Conservation (phyloP, 441 rosid genomes). For the Omphalea diandra region DNA sequence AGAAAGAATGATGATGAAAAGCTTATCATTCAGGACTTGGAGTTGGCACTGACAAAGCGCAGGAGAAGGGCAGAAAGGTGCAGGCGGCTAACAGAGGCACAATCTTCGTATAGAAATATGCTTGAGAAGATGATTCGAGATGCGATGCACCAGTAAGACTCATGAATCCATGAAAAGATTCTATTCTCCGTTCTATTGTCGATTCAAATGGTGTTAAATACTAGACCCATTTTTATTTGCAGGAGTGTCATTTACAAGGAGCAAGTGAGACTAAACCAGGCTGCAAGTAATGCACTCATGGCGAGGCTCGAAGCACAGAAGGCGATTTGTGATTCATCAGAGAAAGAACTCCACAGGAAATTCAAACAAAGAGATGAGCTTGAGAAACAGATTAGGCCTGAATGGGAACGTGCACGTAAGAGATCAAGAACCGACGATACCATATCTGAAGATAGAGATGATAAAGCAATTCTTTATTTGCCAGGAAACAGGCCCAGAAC, state of each 20-base stretch:
- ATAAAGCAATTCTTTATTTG: conserved; percentile 48
- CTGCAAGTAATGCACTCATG: conserved; percentile 72
- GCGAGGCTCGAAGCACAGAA: conserved; percentile 93
- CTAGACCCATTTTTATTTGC: conserved; percentile 22
- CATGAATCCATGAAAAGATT: background rate
- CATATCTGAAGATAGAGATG: conserved; percentile 46
- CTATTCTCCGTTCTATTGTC: background rate
- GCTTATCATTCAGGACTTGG: conserved; percentile 68
- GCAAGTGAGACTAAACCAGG: conserved; percentile 87
- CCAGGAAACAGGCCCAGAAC: conserved; percentile 57
- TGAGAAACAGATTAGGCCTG: conserved; percentile 74
- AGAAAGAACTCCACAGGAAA: conserved; percentile 80
- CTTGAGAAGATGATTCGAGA: conserved; percentile 96
- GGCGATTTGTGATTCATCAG: conserved; percentile 79
- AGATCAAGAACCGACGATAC: conserved; percentile 64
- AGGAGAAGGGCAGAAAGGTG: conserved; percentile 93
- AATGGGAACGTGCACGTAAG: conserved; percentile 74
- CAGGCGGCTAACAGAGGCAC: conserved; percentile 90
- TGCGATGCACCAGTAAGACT: conserved; percentile 97
- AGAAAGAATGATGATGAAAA: conserved; percentile 67
- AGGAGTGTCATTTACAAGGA: conserved; percentile 96
- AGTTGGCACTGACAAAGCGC: conserved; percentile 62
- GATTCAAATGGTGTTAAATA: background rate
- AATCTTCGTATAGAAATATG: conserved; percentile 71
- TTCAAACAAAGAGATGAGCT: conserved; percentile 77